Base-by-base conservation (phyloP, 2,329 filamentous ascomycete genomes). In the Pseudocercospora pini-densiflorae region DNA sequence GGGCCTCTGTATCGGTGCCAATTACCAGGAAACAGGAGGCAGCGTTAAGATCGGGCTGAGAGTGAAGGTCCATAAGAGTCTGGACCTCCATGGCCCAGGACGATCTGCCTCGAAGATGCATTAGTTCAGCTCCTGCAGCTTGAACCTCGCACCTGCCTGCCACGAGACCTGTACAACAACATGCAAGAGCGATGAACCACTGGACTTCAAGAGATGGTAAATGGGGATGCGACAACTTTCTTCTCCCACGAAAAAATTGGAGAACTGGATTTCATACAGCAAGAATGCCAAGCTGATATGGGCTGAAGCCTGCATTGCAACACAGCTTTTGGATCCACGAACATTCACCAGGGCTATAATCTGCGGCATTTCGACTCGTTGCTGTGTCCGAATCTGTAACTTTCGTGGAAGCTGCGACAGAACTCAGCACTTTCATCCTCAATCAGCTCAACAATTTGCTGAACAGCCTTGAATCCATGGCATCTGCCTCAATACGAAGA, bases 121-220 rank as follows among this genome's bases (percentile, higher is more conserved):
- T 55, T 27, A 62, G 47, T 47, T 19, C 59, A 33, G 29, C 47
- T 24, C 59, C 59, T 62, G 47, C 47, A 23, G 59, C 59, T 27
- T 23, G 21, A 31, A 55, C 16, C 23, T 27, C 27, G 14, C 12
- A 8, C 23, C 23, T 31, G 23, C 8, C 12, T 19, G 16, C 7
- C 51, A 19, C 51, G 14, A 55, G 8, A 31, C 24, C 23, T 27
- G 14, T 8, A 31, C 51, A 31, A 31, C 23, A 31, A n/a, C 5
- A 33, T 33, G 51, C 21, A 9, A 55, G 12, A 19, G 24, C 16
- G 10, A 55, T 8, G 7, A 9, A 7, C 3, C 16, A 1, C 16
- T 9, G 16, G 40, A 43, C n/a, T 3, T 6, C 3, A 43, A 43
- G 40, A 43, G 40, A 43, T 9, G 40, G 19, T 43, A 7, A 7